These are phyloP conservation scores for Fagus crenata DNA, from an alignment of 306 rosid genomes.

Conservation along the genomic window DNA sequence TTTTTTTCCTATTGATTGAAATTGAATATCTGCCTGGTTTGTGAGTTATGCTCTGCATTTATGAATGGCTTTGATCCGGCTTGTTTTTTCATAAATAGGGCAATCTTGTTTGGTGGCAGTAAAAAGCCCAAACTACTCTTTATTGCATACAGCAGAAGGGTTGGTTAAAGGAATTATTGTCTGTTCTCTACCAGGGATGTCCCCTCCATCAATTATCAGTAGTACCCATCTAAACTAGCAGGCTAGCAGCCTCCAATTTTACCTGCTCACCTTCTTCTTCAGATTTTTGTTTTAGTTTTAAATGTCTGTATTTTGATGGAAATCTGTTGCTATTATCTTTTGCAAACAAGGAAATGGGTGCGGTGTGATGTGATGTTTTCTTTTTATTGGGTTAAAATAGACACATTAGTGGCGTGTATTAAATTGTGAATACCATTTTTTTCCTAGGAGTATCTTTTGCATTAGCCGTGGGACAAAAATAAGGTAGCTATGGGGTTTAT, in stretches of 20 bases:
- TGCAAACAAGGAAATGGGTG: background rate
- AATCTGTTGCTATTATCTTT: background rate
- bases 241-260: slow-evolving; percentile 30
- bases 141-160: slow-evolving; percentile 41
- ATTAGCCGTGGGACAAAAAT: slow-evolving; percentile 16
- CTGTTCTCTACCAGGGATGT: slow-evolving; percentile 45
- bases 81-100: slow-evolving; percentile 38
- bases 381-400: slow-evolving; percentile 9
- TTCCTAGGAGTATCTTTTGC: background rate
- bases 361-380: slow-evolving; percentile 20
- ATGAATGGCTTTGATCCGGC: slow-evolving; percentile 41
- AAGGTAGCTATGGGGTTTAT: slow-evolving; percentile 29
- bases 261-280: slow-evolving; percentile 19
- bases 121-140: slow-evolving; percentile 38
- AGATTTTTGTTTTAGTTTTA: background rate
- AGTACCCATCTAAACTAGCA: slow-evolving; percentile 26
- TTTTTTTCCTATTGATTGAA: slow-evolving; percentile 6
- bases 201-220: slow-evolving; percentile 32
- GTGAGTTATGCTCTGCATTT: slow-evolving; percentile 34
- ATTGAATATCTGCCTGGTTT: slow-evolving; percentile 19
- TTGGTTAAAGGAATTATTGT: slow-evolving; percentile 47
- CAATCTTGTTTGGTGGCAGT: slow-evolving; percentile 38
- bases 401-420: slow-evolving; percentile 11
- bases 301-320: background rate
- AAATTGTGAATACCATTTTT: slow-evolving; percentile 1